Evolutionary conservation across 2,329 filamentous ascomycete genomes (phyloP).

Genomic region (Cladosporium sp.): DNA sequence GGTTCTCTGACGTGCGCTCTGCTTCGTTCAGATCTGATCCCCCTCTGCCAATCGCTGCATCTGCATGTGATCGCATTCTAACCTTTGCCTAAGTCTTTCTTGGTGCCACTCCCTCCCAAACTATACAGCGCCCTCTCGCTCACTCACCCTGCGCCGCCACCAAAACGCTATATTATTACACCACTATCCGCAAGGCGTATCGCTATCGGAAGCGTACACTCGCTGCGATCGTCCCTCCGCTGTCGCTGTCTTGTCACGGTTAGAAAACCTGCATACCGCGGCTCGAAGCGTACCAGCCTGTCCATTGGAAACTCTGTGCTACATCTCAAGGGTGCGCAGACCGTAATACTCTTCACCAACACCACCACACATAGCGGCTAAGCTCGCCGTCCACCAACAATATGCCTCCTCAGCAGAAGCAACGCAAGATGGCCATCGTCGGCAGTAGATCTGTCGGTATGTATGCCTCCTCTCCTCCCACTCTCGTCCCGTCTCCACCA

Average conservation of each 20-base stretch:
- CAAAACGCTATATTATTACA: neutral
- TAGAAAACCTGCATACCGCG: conserved; percentile 10
- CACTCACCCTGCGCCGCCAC: neutral
- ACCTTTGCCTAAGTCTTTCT: neutral
- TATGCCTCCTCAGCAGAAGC: conserved; percentile 66
- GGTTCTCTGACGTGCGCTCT: conserved; percentile 2
- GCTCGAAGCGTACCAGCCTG: neutral
- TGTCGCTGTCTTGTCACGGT: neutral
- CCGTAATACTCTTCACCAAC: neutral
- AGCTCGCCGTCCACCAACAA: neutral
- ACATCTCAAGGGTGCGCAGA: neutral
- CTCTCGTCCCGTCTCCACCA: neutral
- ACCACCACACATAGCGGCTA: neutral
- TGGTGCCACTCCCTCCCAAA: neutral
- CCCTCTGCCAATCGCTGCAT: conserved; percentile 7
- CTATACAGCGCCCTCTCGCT: neutral
- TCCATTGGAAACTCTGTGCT: conserved; percentile 1
- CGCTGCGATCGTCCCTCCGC: neutral
- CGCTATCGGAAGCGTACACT: neutral
- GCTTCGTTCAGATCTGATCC: neutral
- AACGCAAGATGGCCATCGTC: conserved; percentile 93
- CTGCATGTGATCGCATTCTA: conserved; percentile 10
- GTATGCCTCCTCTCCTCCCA: conserved; percentile 51
- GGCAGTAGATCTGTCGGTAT: conserved; percentile 88
- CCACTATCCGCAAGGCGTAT: neutral